Evolutionary conservation across 441 rosid species (phyloP).

Genomic region (Mallotus japonicus): DNA sequence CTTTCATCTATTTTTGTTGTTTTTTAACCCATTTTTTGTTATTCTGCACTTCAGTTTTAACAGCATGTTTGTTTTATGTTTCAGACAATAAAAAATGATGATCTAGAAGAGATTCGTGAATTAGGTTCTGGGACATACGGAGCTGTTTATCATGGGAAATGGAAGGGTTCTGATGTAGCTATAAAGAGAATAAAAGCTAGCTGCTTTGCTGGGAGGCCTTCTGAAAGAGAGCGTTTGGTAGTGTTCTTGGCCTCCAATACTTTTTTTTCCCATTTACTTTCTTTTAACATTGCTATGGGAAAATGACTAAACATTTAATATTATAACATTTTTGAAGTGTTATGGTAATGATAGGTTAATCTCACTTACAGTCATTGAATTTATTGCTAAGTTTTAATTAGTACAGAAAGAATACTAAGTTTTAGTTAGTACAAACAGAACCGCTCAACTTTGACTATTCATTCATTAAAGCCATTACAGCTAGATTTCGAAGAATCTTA

Average conservation of each 20-base stretch:
- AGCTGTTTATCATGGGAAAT: slow-evolving; percentile 91
- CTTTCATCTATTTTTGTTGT: slow-evolving; percentile 16
- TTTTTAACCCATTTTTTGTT: neutral
- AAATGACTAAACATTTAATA: slow-evolving; percentile 1
- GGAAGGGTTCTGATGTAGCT: slow-evolving; percentile 98
- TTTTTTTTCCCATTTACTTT: slow-evolving; percentile 2
- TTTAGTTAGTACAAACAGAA: too few species aligned
- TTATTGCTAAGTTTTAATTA: neutral
- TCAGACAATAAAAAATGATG: slow-evolving; percentile 82
- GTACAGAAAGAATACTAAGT: too few species aligned
- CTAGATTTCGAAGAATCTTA: neutral
- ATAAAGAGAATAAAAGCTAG: slow-evolving; percentile 96
- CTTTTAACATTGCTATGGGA: slow-evolving; percentile 7
- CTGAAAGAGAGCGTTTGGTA: slow-evolving; percentile 96
- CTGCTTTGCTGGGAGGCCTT: slow-evolving; percentile 95
- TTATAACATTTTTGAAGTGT: neutral
- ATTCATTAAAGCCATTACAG: too few species aligned
- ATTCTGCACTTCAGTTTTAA: slow-evolving; percentile 15
- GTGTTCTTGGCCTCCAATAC: slow-evolving; percentile 20
- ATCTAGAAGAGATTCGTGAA: slow-evolving; percentile 89
- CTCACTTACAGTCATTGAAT: neutral
- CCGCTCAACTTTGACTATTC: too few species aligned
- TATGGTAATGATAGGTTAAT: neutral
- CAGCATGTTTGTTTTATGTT: slow-evolving; percentile 23
- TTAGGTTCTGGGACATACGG: slow-evolving; percentile 93